Evolutionary conservation across 257 asterid genomes (phyloP), one percentile per base, ranked within the genome.

Genomic region (Handroanthus guayacan): DNA sequence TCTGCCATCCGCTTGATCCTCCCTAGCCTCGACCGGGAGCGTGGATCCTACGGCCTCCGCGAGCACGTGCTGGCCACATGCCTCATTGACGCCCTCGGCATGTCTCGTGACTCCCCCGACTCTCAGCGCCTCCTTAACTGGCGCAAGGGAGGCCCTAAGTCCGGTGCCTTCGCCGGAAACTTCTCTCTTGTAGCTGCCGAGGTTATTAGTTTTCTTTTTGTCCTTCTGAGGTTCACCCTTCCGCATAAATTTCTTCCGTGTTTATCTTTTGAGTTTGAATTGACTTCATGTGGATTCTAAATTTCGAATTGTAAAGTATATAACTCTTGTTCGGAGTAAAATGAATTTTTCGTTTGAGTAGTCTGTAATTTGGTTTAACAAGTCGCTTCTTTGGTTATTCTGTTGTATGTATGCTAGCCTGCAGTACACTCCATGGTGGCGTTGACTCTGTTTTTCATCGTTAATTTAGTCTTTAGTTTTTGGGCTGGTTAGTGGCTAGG

Each of bases 51-150:
- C 74, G 99, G 99, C 0, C 92, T 95, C 52, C 91, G 90, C 6
- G 98, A 95, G 88, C 98, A 91, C 86, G 98, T 81, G 20, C 97
- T 95, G 9, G 94, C 99, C 71, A 92, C 95, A 0, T 92, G 94
- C 87, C 84, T 95, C 63, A 90, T 95, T 45, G 97, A 95, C 71
- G 99, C 98, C 62, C 91, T 95, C 47, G 97, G 90, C 76, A 88
- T 95, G 81, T 83, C 99, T 18, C 96, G 98, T 67, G 99, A 95
- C 62, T 89, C 99, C 67, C 79, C 91, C 38, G 98, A 95, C 82
- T 87, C 99, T 50, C 92, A 84, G 62, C 90, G 87, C 73, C 91
- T 95, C 75, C 85, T 95, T 71, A 95, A 92, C 81, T 95, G 99
- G 99, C 91, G 97, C 69, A 95, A 92, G 79, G 99, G 92, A 38